phyloP scores from a whole-genome alignment of 2,329 filamentous ascomycete species.

The Zalaria sp. region DNA sequence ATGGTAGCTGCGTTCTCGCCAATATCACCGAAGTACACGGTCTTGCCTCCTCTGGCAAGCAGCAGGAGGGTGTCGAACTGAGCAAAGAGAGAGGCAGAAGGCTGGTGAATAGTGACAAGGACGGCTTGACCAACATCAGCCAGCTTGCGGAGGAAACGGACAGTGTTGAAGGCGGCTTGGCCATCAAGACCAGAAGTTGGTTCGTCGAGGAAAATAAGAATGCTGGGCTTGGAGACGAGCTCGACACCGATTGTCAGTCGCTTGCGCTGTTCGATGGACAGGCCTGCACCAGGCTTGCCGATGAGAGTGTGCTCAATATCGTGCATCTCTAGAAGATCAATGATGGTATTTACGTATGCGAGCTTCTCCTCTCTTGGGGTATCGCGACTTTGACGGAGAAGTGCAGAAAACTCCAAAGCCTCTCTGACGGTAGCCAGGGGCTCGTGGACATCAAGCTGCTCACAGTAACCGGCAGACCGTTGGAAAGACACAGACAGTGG shows the following conservation, averaged over 20 bases:
- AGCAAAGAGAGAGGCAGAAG: conserved; percentile 50
- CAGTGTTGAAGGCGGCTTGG: conserved; percentile 50
- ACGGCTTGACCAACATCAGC: conserved; percentile 54
- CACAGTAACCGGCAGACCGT: conserved; percentile 38
- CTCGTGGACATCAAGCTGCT: conserved; percentile 56
- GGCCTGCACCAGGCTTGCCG: conserved; percentile 42
- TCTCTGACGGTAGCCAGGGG: conserved; percentile 53
- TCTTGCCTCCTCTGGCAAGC: conserved; percentile 50
- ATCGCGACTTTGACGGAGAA: conserved; percentile 46
- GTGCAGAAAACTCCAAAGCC: conserved; percentile 50
- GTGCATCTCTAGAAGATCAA: conserved; percentile 49
- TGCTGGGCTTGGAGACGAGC: conserved; percentile 41
- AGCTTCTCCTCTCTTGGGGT: conserved; percentile 48
- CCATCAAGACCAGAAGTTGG: conserved; percentile 44
- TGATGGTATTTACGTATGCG: conserved; percentile 53
- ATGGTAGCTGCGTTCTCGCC: conserved; percentile 25
- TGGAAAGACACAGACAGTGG: conserved; percentile 32
- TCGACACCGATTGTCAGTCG: conserved; percentile 43
- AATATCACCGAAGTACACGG: conserved; percentile 52
- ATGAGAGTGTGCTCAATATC: conserved; percentile 52
- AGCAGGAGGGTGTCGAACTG: conserved; percentile 53
- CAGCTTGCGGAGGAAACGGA: conserved; percentile 52
- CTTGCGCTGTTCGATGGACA: conserved; percentile 40
- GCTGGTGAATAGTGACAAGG: conserved; percentile 57
- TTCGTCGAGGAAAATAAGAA: conserved; percentile 53